Base-by-base conservation (phyloP, 345 rosid genomes). In the Diplotaxis tenuifolia region DNA sequence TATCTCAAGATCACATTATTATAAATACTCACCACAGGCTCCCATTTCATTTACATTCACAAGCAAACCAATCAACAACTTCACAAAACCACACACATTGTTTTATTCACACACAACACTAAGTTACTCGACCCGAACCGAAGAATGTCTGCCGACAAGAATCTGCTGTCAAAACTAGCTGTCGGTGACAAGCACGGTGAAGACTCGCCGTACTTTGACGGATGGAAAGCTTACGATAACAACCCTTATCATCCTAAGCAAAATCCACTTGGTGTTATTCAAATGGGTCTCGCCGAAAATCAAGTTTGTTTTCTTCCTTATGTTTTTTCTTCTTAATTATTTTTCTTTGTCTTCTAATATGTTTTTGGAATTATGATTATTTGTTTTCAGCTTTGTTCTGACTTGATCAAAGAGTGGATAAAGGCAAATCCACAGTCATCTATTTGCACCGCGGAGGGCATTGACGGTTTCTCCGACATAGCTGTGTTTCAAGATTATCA, bases 261-360 rank as follows among this genome's bases (percentile, higher is more conserved):
- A 1, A 88, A 89, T 56, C 93, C 89, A 25, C 63, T 78, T 0
- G 97, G 97, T 0, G 87, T 92, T 36, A 89, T 92, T 63, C 96
- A 92, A 77, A 87, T 92, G 91, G 97, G 97, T 16, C 86, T 92
- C 0, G 86, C 96, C 0, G 97, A 92, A 76, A 92, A 92, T 78
- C 96, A 79, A 89, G 97, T 92, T 68, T 6, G 79, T 69, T 15
- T 65, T 49, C 52, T 4, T 20, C 1, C 23, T n/a, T 16, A 32
- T 12, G 16, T 22, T 40, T 34, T 18, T 21, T 22, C 9, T 5
- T 7, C 57, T 20, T 53, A 1, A 3, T 56, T 12, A 42, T 20
- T 23, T 0, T 49, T 40, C 11, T 42, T 19, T 9, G 2, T 20
- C 49, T 42, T 12, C 9, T 54, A 40, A 55, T 65, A 29, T 8